A percentile compares a stretch with the other conserved stretches of the same genome.
phyloP scores from a whole-genome alignment of 1,284 basidiomycete genomes.

The Malassezia caprae region DNA sequence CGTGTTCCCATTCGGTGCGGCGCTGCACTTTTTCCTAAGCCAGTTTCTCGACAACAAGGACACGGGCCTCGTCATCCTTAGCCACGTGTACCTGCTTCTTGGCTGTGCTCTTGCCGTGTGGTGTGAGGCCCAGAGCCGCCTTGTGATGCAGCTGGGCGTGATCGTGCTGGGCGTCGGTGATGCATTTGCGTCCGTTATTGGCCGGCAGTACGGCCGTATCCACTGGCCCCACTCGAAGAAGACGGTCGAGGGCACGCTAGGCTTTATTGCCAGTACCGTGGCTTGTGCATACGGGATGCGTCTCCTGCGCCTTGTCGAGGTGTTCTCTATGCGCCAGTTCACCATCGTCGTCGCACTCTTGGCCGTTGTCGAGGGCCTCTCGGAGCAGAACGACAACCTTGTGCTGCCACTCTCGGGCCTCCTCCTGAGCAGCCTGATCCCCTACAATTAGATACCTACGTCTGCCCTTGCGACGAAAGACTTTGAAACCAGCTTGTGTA shows the following conservation, averaged over 20 bases:
- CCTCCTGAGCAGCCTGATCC: conserved; percentile 26
- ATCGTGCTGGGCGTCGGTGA: conserved; percentile 85
- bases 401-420: conserved; percentile 40
- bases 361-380: conserved; percentile 40
- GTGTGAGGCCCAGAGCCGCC: conserved; percentile 60
- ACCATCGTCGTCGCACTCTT: conserved; percentile 19
- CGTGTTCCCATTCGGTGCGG: conserved; percentile 86
- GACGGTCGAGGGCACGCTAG: conserved; percentile 80
- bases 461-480: conserved; percentile 49
- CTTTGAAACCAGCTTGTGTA: conserved; percentile 92
- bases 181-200: conserved; percentile 82
- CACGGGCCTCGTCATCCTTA: conserved; percentile 86
- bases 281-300: conserved; percentile 62
- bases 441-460: background rate
- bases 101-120: conserved; percentile 88
- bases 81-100: conserved; percentile 90
- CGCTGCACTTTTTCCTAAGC: conserved; percentile 82
- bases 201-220: conserved; percentile 66
- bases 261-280: conserved; percentile 67
- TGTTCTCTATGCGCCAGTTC: conserved; percentile 20
- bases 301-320: conserved; percentile 53
- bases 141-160: conserved; percentile 69
- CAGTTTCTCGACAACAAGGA: conserved; percentile 96
- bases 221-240: conserved; percentile 79
- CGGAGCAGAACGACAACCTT: conserved; percentile 46